Evolutionary conservation across 257 asterid species (phyloP), one percentile per base, ranked within the genome.

Genomic region (Agastache rugosa): DNA sequence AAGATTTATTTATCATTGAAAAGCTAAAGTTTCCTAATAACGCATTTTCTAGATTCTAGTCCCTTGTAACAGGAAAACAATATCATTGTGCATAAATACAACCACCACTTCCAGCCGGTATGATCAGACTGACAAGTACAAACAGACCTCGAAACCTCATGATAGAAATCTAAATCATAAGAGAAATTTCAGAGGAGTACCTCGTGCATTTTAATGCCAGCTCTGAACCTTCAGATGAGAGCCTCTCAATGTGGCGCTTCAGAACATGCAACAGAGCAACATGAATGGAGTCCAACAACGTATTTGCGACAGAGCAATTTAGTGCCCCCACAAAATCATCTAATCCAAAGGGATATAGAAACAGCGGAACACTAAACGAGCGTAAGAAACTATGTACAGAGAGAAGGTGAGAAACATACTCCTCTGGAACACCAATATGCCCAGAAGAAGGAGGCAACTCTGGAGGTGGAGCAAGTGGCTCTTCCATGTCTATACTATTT

Each of bases 291-390:
- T 93, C 98, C 86, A 93, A 73, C 87, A 93, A 84, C 31, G 92
- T 85, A 77, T 87, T 93, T 16, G 90, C 86, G 64, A 76, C 81
- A 72, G 83, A 60, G 81, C 93, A 93, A 79, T 87, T 93, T 59
- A 93, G 84, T 44, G 98, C 91, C 50, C 98, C 98, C 81, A 93
- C 98, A 86, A 93, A 90, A 54, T 93, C 98, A 85, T 93, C 96
- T 79, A 93, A 79, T 63, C 85, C 90, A 78, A 93, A 93, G 66
- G 98, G 96, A 79, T 86, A 83, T 71, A 93, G 81, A 79, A 86
- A 93, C 76, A 93, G 85, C 19, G 81, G 86, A 25, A 81, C 81
- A 75, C 97, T 91, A 77, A 91, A 91, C 0, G 93, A 87, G 23
- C 97, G 90, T 79, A 93, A 71, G 81, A 93, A 89, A 72, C 90